Base-by-base conservation (phyloP, 2,329 filamentous ascomycete species). In the Neofusicoccum cordaticola region DNA sequence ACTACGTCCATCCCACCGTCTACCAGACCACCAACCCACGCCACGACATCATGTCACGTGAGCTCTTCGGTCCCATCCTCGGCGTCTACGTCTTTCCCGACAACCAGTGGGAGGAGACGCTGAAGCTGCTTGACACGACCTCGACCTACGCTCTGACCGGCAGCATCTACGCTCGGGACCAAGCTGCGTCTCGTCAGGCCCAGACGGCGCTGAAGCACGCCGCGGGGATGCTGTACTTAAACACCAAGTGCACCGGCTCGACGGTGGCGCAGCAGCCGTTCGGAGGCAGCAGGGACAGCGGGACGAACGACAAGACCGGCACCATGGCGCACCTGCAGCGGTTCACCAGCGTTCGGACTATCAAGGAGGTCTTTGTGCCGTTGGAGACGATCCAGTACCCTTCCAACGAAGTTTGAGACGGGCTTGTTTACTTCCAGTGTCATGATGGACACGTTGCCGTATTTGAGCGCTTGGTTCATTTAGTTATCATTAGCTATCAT, bases 141-240 rank as follows among this genome's bases (percentile, higher is more conserved):
- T 88, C 86, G 65, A 89, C 91, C 71, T 96, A 96, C 75, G 90
- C 86, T 2, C 82, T 94, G 62, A 94, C 90, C 0, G 90, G 90
- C 11, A 85, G 89, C 65, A 82, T 94, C 61, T 94, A 93, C 75
- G 89, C 90, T 11, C 78, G 82, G 62, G 90, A 93, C 76, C 82
- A 90, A 44, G 78, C 83, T 53, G 88, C 84, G 9, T 80, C 93
- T 66, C 84, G 88, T 19, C 82, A 83, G 63, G 91, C 90, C 0
- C 90, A 92, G 76, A 86, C 92, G 69, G 84, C 82, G 67, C 82
- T 94, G 62, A 83, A 90, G 68, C 87, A 93, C 73, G 81, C 88
- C 0, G 90, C 90, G 0, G 90, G 90, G 45, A 94, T 93, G 81
- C 93, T 93, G 75, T 94, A 94, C 80, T 83, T 94, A 78, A 94